These are phyloP conservation scores for Limonium bicolor DNA, from an alignment of 148 eudicot species.

Conservation along the genomic window DNA sequence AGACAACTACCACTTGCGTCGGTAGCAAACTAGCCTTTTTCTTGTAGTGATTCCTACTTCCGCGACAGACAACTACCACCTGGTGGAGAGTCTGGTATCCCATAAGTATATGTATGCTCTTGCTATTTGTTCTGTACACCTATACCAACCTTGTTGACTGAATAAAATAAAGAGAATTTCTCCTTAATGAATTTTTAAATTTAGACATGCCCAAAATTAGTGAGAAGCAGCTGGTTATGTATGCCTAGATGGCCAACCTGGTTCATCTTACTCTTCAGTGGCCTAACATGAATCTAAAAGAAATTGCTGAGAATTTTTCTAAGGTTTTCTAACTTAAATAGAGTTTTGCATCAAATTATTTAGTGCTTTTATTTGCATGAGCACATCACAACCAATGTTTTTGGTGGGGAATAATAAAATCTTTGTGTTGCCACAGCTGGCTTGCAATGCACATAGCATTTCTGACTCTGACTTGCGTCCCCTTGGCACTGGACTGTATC, in stretches of 20 bases:
- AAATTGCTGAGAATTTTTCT: constrained; percentile 76
- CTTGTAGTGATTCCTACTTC: constrained; percentile 39
- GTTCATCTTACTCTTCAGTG: constrained; percentile 49
- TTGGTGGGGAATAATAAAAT: too few relatives aligned
- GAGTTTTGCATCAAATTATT: too few relatives aligned
- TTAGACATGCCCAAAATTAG: constrained; percentile 66
- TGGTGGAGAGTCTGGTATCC: constrained; percentile 69
- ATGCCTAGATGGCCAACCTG: constrained; percentile 97
- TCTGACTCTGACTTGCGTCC: constrained; percentile 86
- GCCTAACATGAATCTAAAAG: constrained; percentile 48
- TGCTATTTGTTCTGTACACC: background rate
- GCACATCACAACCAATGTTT: too few relatives aligned
- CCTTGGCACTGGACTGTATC: constrained; percentile 77
- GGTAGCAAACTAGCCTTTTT: too few relatives aligned
- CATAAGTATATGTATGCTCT: constrained; percentile 47
- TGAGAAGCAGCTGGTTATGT: constrained; percentile 68
- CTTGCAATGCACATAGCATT: constrained; percentile 90
- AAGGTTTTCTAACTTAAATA: too few relatives aligned
- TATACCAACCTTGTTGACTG: background rate
- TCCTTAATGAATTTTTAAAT: constrained; percentile 21
- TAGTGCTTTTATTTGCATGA: too few relatives aligned
- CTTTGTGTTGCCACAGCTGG: constrained; percentile 40
- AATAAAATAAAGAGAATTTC: constrained; percentile 5
- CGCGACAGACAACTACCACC: constrained; percentile 56
- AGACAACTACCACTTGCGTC: too few relatives aligned